Base-by-base conservation (phyloP, 768 basidiomycete genomes). In the Austroboletus festivus region DNA sequence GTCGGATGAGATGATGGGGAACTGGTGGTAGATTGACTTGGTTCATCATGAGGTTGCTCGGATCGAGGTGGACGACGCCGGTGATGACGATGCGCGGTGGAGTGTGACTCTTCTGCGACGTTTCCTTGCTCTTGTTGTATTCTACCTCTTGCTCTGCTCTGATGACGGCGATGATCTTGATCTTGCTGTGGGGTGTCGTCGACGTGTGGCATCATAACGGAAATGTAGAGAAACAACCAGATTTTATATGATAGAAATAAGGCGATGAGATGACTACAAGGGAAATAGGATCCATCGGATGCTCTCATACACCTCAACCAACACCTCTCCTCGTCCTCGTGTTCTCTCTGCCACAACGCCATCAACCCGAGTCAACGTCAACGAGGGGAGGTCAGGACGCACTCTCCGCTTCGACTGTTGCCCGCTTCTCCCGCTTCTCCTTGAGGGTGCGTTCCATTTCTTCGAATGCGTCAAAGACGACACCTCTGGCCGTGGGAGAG, bases 401-500 rank as follows among this genome's bases (percentile, higher is more conserved):
- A 79, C 56, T 56, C 57, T 73, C 60, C 68, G 50, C 55, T 63
- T 67, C 53, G 72, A 56, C 52, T 51, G 63, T 31, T 61, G 58
- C 54, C 12, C 67, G 55, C 31, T 30, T 44, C 5, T 57, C 61
- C 34, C 68, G 73, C 58, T 80, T 86, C 64, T 69, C 70, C 59
- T 68, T 64, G 54, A 90, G 65, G 11, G 71, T 58, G 53, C 73
- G 70, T 58, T 89, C 88, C 71, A 89, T 71, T 67, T 84, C 81
- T 55, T 87, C 82, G 60, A 92, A 91, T 13, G 85, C 86, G 54
- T 67, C 78, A 43, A 83, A 51, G n/a, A 76, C 70, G 3, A 71
- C 73, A 11, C 66, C 51, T 41, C 61, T 63, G 23, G 62, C 55
- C 15, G 39, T 10, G 19, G 48, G 24, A 28, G 35, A 15, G 9